Base-by-base conservation (phyloP, 179 eudicot species). In the Corrigiola litoralis region DNA sequence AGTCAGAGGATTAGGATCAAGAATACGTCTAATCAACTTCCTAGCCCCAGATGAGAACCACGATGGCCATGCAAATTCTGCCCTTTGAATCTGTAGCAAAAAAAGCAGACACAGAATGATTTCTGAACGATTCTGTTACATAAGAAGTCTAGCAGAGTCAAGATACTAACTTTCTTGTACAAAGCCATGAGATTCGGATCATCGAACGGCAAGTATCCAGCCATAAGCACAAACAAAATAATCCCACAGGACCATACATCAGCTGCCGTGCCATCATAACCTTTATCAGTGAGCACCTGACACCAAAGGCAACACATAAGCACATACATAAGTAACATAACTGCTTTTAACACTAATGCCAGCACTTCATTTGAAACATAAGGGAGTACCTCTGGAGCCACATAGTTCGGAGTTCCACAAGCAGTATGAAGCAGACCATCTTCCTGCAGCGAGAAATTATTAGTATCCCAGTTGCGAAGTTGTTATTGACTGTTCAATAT, bases 171-270 rank as follows among this genome's bases (percentile, higher is more conserved):
- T 67, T 62, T 82, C 67, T 71, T 82, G 73, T 85, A 90, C 74
- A 90, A 75, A 68, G 55, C 65, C 63, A 75, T 40, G 56, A 88
- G 88, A 76, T 79, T 88, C 16, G 88, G 70, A 59, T 85, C 92
- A 61, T 88, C 92, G 72, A 90, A 90, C 53, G 97, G 95, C 69
- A 90, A 79, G 80, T 80, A 90, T 13, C 95, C 95, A 62, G 97
- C 90, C 95, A 88, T 84, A 25, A 90, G 81, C 54, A 90, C 95
- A 66, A 84, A 90, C 21, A 90, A 83, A 81, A 90, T 90, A 74
- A 90, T 78, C 54, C 97, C 97, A 64, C 95, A 90, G 21, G 97
- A 90, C 97, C 97, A 90, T 58, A 90, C 64, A 72, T 90, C 97
- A 47, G 88, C 75, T 66, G 92, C 56, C 41, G 97, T 77, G 45